Conservation (phyloP, 2,329 filamentous ascomycete species). For the Berkeleyomyces basicola region DNA sequence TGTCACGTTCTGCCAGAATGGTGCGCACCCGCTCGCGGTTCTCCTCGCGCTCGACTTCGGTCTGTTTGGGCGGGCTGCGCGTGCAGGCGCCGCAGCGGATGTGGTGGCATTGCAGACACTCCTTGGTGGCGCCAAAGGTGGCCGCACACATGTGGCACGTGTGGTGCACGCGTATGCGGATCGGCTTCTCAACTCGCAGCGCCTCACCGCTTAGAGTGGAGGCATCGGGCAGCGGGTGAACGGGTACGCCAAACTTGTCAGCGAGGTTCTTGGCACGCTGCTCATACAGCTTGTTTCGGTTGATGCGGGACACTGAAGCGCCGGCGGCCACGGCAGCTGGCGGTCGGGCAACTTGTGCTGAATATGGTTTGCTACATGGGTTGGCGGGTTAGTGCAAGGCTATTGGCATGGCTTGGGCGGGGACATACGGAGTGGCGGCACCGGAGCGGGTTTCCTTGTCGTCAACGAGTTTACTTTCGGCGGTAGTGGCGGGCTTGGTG, state of each 20-base stretch:
- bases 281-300: constrained; percentile 33
- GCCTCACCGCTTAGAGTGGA: constrained; percentile 27
- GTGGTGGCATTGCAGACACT: constrained; percentile 65
- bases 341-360: not conserved
- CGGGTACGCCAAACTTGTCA: constrained; percentile 38
- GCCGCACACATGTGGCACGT: constrained; percentile 69
- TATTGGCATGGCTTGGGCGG: not conserved
- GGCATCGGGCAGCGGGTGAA: constrained; percentile 32
- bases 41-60: constrained; percentile 36
- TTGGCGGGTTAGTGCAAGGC: not conserved
- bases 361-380: not conserved
- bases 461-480: not conserved
- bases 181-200: constrained; percentile 54
- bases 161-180: constrained; percentile 61
- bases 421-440: not conserved
- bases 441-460: not conserved
- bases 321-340: constrained; percentile 18
- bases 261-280: constrained; percentile 40
- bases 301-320: constrained; percentile 8
- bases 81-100: constrained; percentile 65
- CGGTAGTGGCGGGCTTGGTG: not conserved
- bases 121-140: constrained; percentile 54
- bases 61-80: constrained; percentile 52
- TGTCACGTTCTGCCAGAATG: constrained; percentile 37
- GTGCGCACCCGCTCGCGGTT: constrained; percentile 33